Evolutionary conservation across 441 rosid species (phyloP).

Genomic region (Hura crepitans): DNA sequence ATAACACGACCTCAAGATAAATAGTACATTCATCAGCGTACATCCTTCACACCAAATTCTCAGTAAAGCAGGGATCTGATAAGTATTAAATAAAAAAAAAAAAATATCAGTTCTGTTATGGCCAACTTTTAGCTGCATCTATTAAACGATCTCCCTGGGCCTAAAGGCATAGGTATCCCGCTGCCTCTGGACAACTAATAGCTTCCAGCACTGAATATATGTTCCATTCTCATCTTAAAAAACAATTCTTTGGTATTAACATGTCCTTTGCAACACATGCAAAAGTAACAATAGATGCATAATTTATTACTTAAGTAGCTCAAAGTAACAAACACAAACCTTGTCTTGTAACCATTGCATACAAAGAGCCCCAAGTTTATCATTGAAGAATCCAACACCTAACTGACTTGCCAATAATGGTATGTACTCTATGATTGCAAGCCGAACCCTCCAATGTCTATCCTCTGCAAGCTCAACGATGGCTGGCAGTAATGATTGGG

Average conservation of each 20-base stretch:
- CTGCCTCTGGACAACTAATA: neutral
- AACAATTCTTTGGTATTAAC: neutral
- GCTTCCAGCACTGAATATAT: neutral
- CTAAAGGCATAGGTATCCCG: neutral
- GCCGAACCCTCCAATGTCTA: conserved; percentile 97
- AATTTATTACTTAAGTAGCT: neutral
- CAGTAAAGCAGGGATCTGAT: neutral
- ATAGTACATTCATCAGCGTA: neutral
- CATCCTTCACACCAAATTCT: neutral
- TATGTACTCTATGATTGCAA: conserved; percentile 92
- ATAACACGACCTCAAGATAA: neutral
- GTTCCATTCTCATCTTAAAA: conserved; percentile 3
- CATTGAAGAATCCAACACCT: conserved; percentile 95
- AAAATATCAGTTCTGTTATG: neutral
- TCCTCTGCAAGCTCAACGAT: conserved; percentile 99
- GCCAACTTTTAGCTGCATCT: conserved; percentile 2
- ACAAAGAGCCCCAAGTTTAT: conserved; percentile 95
- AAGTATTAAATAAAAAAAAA: neutral
- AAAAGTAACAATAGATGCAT: neutral
- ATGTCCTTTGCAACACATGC: neutral
- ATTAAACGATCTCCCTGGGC: neutral
- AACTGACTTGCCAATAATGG: conserved; percentile 87
- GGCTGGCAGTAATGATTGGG: conserved; percentile 90
- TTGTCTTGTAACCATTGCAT: conserved; percentile 99
- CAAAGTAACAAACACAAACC: conserved; percentile 38